Base-by-base conservation (phyloP, 495 filamentous ascomycete species). In the Diplogelasinospora grovesii region DNA sequence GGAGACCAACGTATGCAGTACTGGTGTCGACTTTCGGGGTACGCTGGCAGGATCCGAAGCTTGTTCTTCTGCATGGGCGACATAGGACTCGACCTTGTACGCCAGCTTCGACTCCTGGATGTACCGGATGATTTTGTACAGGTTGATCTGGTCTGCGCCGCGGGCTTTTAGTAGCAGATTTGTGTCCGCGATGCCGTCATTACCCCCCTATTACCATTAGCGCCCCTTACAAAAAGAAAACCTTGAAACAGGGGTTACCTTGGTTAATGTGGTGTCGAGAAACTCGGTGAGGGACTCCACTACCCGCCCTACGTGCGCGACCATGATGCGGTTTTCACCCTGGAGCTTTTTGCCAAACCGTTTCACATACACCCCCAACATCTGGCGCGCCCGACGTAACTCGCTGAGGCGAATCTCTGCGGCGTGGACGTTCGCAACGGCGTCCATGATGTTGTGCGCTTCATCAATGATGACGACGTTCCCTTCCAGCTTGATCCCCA, bases 401-500 rank as follows among this genome's bases (percentile, higher is more conserved):
- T 96, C 89, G 16, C 55, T 58, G 4, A 90, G 68, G 8, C 79
- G 77, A 19, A 97, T 73, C 26, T 81, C 75, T 4, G 86, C 75
- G 1, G 92, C 93, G 54, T 97, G 78, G 36, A 95, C 90, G 16
- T 78, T 82, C 1, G 86, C 75, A 30, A 98, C 89, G 2, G 90
- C 85, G 59, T 95, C 89, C 80, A 96, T 96, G 22, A 98, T 74
- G 57, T 98, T 98, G 56, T 98, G 92, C 1, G 93, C 92, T 65
- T 98, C 92, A 52, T 98, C 92, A 47, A 98, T 86, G 29, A 98
- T 83, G 16, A 98, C 76, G 2, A 97, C 71, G 57, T 95, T 89
- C 5, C 78, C 82, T 50, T 89, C 88, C 8, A 98, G 61, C 21
- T 85, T 92, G 15, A 98, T 73, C 22, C 80, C 79, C 3, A 98